Percentiles rank a stretch among this genome's conserved stretches.
Evolutionary conservation across 352 stramenopile genomes (phyloP).

Genomic region (Globisporangium camurandrum): DNA sequence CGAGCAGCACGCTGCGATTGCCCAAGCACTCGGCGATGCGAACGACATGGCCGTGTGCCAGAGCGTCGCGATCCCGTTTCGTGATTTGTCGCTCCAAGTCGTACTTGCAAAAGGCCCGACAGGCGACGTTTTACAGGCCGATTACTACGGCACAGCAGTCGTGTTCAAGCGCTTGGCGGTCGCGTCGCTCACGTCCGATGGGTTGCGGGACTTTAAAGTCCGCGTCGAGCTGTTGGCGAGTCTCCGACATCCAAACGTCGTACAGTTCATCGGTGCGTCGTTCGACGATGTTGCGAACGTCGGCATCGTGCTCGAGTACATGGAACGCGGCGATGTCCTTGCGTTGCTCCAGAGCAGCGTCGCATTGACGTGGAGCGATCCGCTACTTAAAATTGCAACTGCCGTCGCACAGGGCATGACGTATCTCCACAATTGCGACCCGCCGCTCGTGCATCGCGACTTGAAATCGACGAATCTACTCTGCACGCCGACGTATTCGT

Average conservation of each 20-base stretch:
- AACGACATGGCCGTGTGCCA: constrained; percentile 51
- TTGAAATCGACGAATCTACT: constrained; percentile 79
- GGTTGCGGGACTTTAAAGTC: constrained; percentile 63
- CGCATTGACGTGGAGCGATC: constrained; percentile 66
- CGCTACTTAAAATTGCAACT: constrained; percentile 72
- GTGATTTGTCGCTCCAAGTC: constrained; percentile 65
- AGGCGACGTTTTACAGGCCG: constrained; percentile 55
- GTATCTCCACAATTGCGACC: constrained; percentile 78
- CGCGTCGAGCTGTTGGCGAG: constrained; percentile 73
- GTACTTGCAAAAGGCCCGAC: constrained; percentile 58
- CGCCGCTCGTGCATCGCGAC: constrained; percentile 72
- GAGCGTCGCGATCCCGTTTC: constrained; percentile 71
- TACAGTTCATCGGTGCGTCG: constrained; percentile 81
- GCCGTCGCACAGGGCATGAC: constrained; percentile 74
- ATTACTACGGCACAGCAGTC: constrained; percentile 71
- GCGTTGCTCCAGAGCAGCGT: constrained; percentile 56
- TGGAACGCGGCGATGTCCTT: constrained; percentile 64
- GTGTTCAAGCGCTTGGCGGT: constrained; percentile 72
- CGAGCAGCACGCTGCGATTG: constrained; percentile 51
- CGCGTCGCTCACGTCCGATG: constrained; percentile 45
- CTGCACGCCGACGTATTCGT: constrained; percentile 64
- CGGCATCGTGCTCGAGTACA: constrained; percentile 69
- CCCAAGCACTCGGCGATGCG: constrained; percentile 31
- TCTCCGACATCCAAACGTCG: constrained; percentile 80
- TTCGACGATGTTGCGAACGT: constrained; percentile 78